A percentile compares a stretch with the other conserved stretches of the same genome.
phyloP scores from a whole-genome alignment of 1,284 basidiomycete species.

The Filobasidium uniguttulatum region DNA sequence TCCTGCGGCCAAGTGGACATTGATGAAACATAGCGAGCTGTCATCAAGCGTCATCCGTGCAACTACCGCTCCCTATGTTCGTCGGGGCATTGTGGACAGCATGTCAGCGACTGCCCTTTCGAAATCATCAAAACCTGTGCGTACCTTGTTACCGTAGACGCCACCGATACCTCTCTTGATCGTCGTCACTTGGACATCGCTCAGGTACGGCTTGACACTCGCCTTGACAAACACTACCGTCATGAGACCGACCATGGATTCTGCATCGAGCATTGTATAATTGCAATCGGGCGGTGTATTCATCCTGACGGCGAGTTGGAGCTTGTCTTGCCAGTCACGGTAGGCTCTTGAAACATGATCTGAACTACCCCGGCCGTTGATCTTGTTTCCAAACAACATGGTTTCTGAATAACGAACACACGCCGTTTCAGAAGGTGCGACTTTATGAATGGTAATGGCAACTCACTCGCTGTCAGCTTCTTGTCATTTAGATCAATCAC shows the following conservation, averaged over 20 bases:
- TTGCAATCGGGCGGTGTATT: conserved; percentile 45
- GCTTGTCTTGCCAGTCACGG: conserved; percentile 70
- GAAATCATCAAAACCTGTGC: no score
- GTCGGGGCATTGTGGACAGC: neutral
- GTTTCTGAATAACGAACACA: conserved; percentile 51
- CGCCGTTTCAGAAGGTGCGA: neutral
- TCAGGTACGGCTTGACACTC: conserved; percentile 41
- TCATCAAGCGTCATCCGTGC: conserved; percentile 81
- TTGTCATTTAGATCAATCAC: conserved; percentile 85
- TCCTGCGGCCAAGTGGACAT: conserved; percentile 91
- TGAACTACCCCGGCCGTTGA: conserved; percentile 25
- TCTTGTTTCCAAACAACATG: conserved; percentile 60
- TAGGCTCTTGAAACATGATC: conserved; percentile 70
- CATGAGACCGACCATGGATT: conserved; percentile 82
- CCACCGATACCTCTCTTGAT: conserved; percentile 87
- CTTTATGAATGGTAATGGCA: neutral
- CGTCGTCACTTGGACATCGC: conserved; percentile 59
- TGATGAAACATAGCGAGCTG: conserved; percentile 83
- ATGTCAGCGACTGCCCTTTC: neutral
- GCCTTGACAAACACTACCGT: conserved; percentile 62
- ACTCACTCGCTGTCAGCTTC: conserved; percentile 66
- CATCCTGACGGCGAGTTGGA: conserved; percentile 56
- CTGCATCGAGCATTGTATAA: conserved; percentile 68
- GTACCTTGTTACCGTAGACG: conserved; percentile 85
- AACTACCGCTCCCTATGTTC: conserved; percentile 66